Base-by-base conservation (phyloP, 768 basidiomycete genomes). In the Termitomyces sp. region DNA sequence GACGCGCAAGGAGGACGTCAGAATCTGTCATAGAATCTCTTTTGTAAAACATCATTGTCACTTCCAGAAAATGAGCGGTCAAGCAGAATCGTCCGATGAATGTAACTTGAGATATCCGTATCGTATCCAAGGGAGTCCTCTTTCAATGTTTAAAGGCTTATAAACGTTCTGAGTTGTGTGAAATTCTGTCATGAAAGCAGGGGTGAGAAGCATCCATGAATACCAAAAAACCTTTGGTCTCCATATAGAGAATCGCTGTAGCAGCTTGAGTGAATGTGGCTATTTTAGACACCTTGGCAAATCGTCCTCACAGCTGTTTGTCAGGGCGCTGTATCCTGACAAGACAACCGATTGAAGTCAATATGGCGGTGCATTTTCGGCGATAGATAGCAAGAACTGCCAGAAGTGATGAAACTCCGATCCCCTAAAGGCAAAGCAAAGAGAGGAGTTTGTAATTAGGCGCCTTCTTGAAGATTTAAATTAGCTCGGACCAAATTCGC, bases 1-100 rank as follows among this genome's bases (percentile, higher is more conserved):
- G 27, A 61, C 60, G 8, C 41, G 60, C 52, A 16, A 16, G 27
- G 30, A 61, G 60, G n/a, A 42, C 30, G 36, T 62, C 22, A 1
- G 54, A 31, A 42, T 62, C 58, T 22, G 49, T 30, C 30, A 45
- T 30, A 9, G 56, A 36, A 45, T 57, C 50, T 37, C 59, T 56
- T 34, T 24, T 44, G 24, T 47, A 33, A 6, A 54, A n/a, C 51
- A 57, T 54, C 15, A 22, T 30, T 24, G 6, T 8, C 15, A 16
- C 12, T 6, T 24, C 7, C 33, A 49, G 27, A 41, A n/a, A 18
- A 50, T n/a, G 24, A 50, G 11, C 6, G 24, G 36, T 20, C 8
- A 34, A 22, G 53, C 31, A n/a, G 39, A 16, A 6, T 24, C 2
- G 33, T 11, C 4, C 41, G 44, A 37, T n/a, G 20, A 37, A 11